phyloP scores from a whole-genome alignment of 495 filamentous ascomycete species.

The Trichoderma parareesei region DNA sequence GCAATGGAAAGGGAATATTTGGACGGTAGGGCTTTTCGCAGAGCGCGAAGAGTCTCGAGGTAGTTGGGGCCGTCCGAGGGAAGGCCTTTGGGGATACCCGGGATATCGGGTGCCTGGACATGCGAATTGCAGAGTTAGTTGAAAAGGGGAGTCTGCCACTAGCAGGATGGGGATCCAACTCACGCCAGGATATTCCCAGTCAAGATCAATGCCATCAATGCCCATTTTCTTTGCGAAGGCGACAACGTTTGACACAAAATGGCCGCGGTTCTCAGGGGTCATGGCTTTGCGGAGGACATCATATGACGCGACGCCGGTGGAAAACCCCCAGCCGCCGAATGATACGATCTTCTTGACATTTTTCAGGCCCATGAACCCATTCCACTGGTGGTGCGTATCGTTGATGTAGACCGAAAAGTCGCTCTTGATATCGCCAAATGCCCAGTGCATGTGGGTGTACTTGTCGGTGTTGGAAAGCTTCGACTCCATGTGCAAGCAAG shows the following conservation, averaged over 20 bases:
- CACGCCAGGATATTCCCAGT: constrained; percentile 44
- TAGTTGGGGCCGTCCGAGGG: background rate
- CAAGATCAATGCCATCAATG: constrained; percentile 49
- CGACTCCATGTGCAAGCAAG: constrained; percentile 12
- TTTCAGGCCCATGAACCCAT: too few species aligned
- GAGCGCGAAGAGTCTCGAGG: too few species aligned
- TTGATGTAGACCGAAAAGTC: too few species aligned
- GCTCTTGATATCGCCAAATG: too few species aligned
- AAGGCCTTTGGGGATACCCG: constrained; percentile 18
- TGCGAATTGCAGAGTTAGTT: background rate
- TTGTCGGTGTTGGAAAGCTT: too few species aligned
- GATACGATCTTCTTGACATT: constrained; percentile 7
- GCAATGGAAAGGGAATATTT: too few species aligned
- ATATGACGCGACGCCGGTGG: constrained; percentile 16
- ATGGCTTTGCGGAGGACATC: constrained; percentile 20
- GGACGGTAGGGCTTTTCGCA: too few species aligned
- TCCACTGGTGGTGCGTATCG: too few species aligned
- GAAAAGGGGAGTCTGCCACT: too few species aligned
- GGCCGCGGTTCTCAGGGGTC: constrained; percentile 19
- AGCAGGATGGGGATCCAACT: too few species aligned
- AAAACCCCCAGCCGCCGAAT: constrained; percentile 31
- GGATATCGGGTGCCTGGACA: constrained; percentile 20
- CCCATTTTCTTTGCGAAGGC: constrained; percentile 35
- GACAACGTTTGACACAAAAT: constrained; percentile 35
- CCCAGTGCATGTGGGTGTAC: too few species aligned